phyloP scores from a whole-genome alignment of 2,329 filamentous ascomycete species.

The Massarina eburnea region DNA sequence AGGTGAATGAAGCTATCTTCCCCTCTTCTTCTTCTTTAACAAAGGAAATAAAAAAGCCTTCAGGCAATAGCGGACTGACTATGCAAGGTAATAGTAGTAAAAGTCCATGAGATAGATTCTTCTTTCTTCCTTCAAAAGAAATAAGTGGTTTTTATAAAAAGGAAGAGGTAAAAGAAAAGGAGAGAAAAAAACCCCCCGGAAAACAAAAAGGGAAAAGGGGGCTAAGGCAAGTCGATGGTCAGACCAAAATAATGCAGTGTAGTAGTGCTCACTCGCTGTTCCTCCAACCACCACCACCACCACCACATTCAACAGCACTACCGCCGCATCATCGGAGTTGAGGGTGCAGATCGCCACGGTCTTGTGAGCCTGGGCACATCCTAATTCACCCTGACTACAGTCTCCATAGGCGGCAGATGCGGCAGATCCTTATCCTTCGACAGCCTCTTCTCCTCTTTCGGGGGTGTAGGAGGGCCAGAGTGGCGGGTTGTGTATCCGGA shows the following conservation, averaged over 20 bases:
- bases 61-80: neutral
- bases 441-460: slow-evolving; percentile 38
- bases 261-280: too few species aligned
- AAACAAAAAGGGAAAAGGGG: neutral
- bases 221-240: neutral
- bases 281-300: neutral
- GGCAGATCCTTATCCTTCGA: slow-evolving; percentile 40
- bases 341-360: neutral
- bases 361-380: neutral
- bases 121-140: neutral
- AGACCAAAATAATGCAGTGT: neutral
- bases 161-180: neutral
- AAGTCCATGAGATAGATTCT: slow-evolving; percentile 2
- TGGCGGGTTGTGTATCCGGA: slow-evolving; percentile 23
- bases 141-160: neutral
- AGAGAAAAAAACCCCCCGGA: neutral
- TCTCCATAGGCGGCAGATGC: slow-evolving; percentile 34
- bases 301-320: neutral
- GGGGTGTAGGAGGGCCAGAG: slow-evolving; percentile 43
- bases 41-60: neutral
- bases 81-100: too few species aligned
- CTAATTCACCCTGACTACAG: slow-evolving; percentile 35
- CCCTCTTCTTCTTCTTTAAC: too few species aligned
- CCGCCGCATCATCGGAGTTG: neutral
- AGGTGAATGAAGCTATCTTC: neutral